Percentiles rank a stretch among this genome's conserved stretches.
Conservation (phyloP, 352 stramenopile genomes). For the Pythium periplocum region DNA sequence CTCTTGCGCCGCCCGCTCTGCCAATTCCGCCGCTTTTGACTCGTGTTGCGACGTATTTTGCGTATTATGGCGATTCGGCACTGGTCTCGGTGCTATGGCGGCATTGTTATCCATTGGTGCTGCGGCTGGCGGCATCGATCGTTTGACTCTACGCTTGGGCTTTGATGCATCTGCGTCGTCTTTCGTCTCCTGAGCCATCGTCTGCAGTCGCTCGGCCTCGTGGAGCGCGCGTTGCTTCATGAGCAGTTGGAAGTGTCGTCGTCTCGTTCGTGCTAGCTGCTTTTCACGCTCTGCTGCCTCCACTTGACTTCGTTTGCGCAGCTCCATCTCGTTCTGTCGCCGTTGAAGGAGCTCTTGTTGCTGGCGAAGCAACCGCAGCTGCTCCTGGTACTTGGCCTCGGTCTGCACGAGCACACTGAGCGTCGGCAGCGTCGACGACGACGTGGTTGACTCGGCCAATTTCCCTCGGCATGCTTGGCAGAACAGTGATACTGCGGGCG, state of each 20-base stretch:
- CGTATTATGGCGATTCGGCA: neutral
- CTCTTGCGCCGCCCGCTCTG: conserved; percentile 15
- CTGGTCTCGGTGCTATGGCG: neutral
- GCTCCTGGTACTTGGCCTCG: conserved; percentile 49
- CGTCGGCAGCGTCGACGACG: conserved; percentile 31
- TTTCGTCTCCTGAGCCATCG: neutral
- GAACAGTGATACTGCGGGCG: neutral
- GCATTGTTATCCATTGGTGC: conserved; percentile 13
- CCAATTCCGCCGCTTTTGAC: conserved; percentile 6
- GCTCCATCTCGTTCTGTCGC: conserved; percentile 37
- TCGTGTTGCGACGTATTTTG: neutral
- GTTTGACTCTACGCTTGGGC: neutral
- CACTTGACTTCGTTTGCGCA: conserved; percentile 27
- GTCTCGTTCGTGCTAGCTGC: conserved; percentile 27
- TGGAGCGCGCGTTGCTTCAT: conserved; percentile 21
- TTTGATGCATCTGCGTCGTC: conserved; percentile 2
- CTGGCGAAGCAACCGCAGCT: conserved; percentile 35
- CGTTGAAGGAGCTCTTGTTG: conserved; percentile 41
- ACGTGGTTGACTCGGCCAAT: conserved; percentile 1
- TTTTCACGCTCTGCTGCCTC: conserved; percentile 25
- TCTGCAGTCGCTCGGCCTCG: conserved; percentile 13
- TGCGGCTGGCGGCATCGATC: conserved; percentile 13
- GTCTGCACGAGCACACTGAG: conserved; percentile 45
- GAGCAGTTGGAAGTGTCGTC: conserved; percentile 11
- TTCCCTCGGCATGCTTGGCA: conserved; percentile 3